phyloP scores from a whole-genome alignment of 257 asterid species.

The Nemophila menziesii region DNA sequence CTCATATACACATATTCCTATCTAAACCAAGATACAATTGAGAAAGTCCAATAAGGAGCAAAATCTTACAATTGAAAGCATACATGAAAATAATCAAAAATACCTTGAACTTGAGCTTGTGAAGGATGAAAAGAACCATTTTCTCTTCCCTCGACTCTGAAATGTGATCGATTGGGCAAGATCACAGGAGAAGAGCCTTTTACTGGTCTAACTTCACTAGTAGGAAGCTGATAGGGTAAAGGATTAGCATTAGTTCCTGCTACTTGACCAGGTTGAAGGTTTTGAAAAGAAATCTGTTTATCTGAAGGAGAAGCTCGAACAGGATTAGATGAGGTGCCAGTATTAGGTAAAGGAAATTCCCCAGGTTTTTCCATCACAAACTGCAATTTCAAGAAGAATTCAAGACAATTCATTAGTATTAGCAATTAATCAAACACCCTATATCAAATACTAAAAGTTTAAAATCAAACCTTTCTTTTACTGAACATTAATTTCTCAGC shows the following conservation, averaged over 20 bases:
- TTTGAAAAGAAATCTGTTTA: conserved; percentile 45
- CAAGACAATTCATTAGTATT: background rate
- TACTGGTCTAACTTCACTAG: conserved; percentile 78
- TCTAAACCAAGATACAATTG: background rate
- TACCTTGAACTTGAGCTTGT: conserved; percentile 54
- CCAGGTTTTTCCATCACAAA: conserved; percentile 78
- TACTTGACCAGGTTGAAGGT: conserved; percentile 36
- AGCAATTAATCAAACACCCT: background rate
- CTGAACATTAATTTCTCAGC: conserved; percentile 63
- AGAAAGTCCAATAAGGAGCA: background rate
- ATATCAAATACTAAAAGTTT: conserved; percentile 5
- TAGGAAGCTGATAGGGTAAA: conserved; percentile 75
- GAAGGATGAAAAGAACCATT: conserved; percentile 50
- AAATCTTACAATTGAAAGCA: background rate
- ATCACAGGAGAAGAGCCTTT: conserved; percentile 30
- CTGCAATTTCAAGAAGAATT: background rate
- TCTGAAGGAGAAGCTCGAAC: conserved; percentile 44
- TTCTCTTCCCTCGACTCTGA: conserved; percentile 55
- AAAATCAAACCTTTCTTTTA: conserved; percentile 57
- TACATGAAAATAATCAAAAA: background rate
- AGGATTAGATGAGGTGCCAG: conserved; percentile 28
- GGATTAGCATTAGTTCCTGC: conserved; percentile 32
- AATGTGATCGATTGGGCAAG: conserved; percentile 41
- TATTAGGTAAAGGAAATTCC: conserved; percentile 35
- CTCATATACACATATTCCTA: background rate